A percentile compares a stretch with the other conserved stretches of the same genome.
Conservation (phyloP, 148 eudicot species). For the Diospyros lotus region DNA sequence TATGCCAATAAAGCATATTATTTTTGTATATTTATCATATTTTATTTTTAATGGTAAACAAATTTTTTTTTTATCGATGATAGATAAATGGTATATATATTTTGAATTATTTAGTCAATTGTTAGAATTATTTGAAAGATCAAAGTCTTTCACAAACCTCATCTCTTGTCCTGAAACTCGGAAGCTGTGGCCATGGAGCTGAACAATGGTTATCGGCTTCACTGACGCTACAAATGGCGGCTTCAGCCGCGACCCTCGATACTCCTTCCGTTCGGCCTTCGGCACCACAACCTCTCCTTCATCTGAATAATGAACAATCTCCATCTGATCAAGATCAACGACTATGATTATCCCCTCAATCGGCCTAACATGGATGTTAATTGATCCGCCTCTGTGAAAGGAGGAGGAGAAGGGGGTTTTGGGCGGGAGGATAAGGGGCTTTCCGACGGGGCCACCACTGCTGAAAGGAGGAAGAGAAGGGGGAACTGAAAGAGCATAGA, state of each 20-base stretch:
- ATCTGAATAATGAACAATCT: not conserved
- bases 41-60: too few species aligned
- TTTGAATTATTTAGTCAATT: too few species aligned
- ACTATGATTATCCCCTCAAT: not conserved
- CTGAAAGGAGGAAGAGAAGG: too few species aligned
- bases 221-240: not conserved
- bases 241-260: not conserved
- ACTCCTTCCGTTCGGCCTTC: not conserved
- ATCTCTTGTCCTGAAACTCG: not conserved
- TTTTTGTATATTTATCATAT: too few species aligned
- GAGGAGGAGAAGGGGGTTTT: too few species aligned
- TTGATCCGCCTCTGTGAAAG: not conserved
- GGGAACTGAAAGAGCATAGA: too few species aligned
- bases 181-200: not conserved
- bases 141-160: not conserved
- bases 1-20: too few species aligned
- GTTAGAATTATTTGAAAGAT: too few species aligned
- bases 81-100: too few species aligned
- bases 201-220: not conserved
- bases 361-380: not conserved
- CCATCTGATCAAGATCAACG: not conserved
- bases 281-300: not conserved
- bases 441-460: too few species aligned
- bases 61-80: too few species aligned
- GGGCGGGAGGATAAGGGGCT: too few species aligned